A percentile compares a stretch with the other conserved stretches of the same genome.
Evolutionary conservation across 148 eudicot genomes (phyloP).

Genomic region (Camellia granthamiana): DNA sequence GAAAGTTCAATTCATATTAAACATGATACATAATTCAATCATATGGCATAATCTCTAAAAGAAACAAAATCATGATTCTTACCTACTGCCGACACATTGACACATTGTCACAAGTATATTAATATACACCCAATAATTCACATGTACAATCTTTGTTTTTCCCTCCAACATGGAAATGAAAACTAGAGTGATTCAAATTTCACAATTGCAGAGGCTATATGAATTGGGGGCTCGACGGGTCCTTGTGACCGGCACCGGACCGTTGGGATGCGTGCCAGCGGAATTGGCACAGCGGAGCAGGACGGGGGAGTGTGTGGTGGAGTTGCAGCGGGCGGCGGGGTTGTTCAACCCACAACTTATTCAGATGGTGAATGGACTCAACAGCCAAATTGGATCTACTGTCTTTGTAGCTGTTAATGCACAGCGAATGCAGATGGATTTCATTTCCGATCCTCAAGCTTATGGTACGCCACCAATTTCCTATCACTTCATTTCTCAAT

Average conservation of each 20-base stretch:
- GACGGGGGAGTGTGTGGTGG: slow-evolving; percentile 27
- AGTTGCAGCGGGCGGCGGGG: slow-evolving; percentile 34
- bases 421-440: slow-evolving; percentile 22
- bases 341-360: slow-evolving; percentile 41
- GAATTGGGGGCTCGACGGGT: slow-evolving; percentile 40
- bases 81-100: no score
- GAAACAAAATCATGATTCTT: no score
- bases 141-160: neutral
- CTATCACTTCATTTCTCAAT: neutral
- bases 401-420: slow-evolving; percentile 38
- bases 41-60: no score
- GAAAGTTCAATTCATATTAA: no score
- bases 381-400: slow-evolving; percentile 23
- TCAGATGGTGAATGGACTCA: slow-evolving; percentile 25
- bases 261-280: slow-evolving; percentile 49
- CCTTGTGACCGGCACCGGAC: slow-evolving; percentile 46
- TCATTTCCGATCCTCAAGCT: slow-evolving; percentile 30
- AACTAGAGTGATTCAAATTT: neutral
- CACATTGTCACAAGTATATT: no score
- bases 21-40: no score
- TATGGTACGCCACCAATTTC: slow-evolving; percentile 19
- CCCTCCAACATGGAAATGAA: no score
- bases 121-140: no score
- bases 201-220: slow-evolving; percentile 27
- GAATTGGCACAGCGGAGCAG: slow-evolving; percentile 33